Evolutionary conservation across 2,329 filamentous ascomycete species (phyloP), one percentile per base, ranked within the genome.

Genomic region (Pseudocercospora cruenta): DNA sequence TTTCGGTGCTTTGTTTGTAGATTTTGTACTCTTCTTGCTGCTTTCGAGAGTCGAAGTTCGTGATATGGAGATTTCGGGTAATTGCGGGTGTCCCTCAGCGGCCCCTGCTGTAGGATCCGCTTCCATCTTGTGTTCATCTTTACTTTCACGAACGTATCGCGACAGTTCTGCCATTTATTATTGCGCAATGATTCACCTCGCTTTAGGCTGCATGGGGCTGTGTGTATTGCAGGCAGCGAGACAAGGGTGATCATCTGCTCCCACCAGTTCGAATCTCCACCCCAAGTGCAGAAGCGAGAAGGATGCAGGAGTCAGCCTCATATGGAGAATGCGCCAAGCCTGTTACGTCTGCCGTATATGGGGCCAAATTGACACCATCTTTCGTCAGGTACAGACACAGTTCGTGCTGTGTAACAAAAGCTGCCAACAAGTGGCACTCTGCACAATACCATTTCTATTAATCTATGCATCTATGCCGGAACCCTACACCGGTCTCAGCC

Each of bases 1-100:
- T 53, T 55, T 58, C 21, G 19, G 24, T 14, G 31, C 4, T 19
- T 8, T n/a, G 47, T 43, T 16, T 12, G 51, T 36, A 10, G 55
- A 39, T 33, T 64, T 54, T 33, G 36, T 28, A 55, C 51, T 62
- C n/a, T 59, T 65, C 28, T 43, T 65, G 45, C 57, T 67, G 60
- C 66, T 67, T 28, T 43, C 60, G 12, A 62, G 55, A 28, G 62
- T 67, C 5, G 66, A 67, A 9, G 62, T 62, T 31, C 66, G 33
- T 7, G 63, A 65, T n/a, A 67, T 62, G 33, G 63, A 60, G 19
- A 65, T 67, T 36, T 63, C 65, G 63, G 64, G 59, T 19, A 59
- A 24, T n/a, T 58, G 59, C 31, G 63, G 58, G 14, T 58, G 31
- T 26, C 26, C 55, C 28, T 24, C 55, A n/a, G 28, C 22, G 12